Conservation (phyloP, 441 rosid species). For the Biscutella auriculata region DNA sequence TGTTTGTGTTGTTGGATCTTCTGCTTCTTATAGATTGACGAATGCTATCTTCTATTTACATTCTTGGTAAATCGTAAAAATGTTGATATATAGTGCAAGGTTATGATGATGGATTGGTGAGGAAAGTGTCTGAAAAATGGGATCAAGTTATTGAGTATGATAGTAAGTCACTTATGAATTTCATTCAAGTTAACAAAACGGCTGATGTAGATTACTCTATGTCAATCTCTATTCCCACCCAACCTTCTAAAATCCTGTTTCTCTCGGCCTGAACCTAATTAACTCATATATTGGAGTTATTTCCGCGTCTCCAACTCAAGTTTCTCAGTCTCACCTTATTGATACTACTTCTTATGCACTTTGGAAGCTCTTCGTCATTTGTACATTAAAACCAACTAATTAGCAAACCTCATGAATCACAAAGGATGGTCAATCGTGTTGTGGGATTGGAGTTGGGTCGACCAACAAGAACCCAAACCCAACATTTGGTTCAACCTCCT, state of each 20-base stretch:
- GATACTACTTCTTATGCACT: constrained; percentile 41
- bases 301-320: constrained; percentile 33
- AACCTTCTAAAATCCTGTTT: constrained; percentile 27
- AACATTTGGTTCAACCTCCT: constrained; percentile 21
- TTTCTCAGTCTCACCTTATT: constrained; percentile 40
- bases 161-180: constrained; percentile 56
- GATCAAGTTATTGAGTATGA: constrained; percentile 84
- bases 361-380: constrained; percentile 29
- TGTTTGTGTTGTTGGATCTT: constrained; percentile 27
- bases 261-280: neutral
- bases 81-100: constrained; percentile 31
- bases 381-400: constrained; percentile 35
- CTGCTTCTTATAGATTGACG: neutral
- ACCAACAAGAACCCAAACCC: constrained; percentile 31
- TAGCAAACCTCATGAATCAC: constrained; percentile 28
- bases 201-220: constrained; percentile 33
- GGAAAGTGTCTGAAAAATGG: constrained; percentile 93
- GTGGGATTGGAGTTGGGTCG: constrained; percentile 31
- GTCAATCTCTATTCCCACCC: constrained; percentile 38
- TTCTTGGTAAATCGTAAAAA: neutral
- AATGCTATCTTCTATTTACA: neutral
- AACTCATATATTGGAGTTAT: neutral
- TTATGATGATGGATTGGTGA: constrained; percentile 69
- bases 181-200: constrained; percentile 34
- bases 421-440: constrained; percentile 5